These are phyloP conservation scores for Fraxinus dipetala DNA, from an alignment of 305 asterid species.

Conservation along the genomic window DNA sequence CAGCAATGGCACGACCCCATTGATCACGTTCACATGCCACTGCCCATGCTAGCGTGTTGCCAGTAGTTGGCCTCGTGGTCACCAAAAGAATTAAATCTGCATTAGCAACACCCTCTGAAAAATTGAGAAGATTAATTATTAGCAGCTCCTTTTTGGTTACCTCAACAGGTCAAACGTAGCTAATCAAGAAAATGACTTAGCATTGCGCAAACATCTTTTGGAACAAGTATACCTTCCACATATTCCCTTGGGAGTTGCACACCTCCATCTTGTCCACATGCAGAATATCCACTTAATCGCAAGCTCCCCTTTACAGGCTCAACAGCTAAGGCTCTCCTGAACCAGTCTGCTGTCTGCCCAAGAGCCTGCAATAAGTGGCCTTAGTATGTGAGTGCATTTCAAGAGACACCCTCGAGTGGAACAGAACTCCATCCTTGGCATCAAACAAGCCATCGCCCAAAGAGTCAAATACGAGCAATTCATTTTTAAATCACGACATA, in stretches of 20 bases:
- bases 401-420: neutral
- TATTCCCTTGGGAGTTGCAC: constrained; percentile 91
- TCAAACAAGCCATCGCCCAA: constrained; percentile 1
- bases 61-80: constrained; percentile 96
- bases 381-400: neutral
- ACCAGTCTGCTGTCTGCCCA: constrained; percentile 90
- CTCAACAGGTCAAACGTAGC: neutral
- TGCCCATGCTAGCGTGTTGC: constrained; percentile 96
- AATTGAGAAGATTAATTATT: constrained; percentile 12
- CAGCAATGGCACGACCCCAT: constrained; percentile 99
- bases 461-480: neutral
- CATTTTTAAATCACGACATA: neutral
- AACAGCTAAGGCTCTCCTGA: constrained; percentile 80
- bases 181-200: constrained; percentile 18
- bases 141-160: neutral
- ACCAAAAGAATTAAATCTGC: constrained; percentile 95
- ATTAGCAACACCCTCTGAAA: constrained; percentile 79
- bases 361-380: constrained; percentile 57
- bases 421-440: neutral
- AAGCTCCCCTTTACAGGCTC: constrained; percentile 88
- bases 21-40: constrained; percentile 98
- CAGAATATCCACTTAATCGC: constrained; percentile 95
- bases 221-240: constrained; percentile 65
- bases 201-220: neutral
- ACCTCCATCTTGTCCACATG: constrained; percentile 98